Base-by-base conservation (phyloP, 2,329 filamentous ascomycete species). In the Aureobasidium sp. region DNA sequence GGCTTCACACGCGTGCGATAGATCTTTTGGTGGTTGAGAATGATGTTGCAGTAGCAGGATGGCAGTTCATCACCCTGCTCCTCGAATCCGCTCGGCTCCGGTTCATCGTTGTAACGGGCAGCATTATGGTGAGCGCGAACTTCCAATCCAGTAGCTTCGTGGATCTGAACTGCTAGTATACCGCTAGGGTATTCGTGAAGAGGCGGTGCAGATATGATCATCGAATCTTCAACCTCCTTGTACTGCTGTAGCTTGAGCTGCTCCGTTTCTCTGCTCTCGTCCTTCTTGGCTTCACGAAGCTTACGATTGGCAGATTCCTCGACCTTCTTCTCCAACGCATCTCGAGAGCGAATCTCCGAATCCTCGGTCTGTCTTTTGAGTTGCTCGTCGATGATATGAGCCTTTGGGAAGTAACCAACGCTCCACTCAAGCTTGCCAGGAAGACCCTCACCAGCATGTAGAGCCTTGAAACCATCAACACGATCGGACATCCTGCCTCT, bases 1-100 rank as follows among this genome's bases (percentile, higher is more conserved):
- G 88, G 88, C 73, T 91, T 91, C 0, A 88, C 89, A 16, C 88
- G 78, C 2, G 88, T 89, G 67, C 82, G 85, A 75, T 86, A 91
- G 13, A 82, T 74, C 62, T 82, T 90, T 65, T 82, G 81, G 68
- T 91, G 87, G 69, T 91, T 90, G 66, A 91, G 73, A 47, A 90
- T 87, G 66, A 91, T 82, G 36, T 81, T 89, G 70, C 86, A 89
- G 70, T 90, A 91, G 30, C 85, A 79, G 51, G 85, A 87, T 0
- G 88, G 88, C 42, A 90, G 75, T 48, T 85, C 81, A 5, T 87
- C 84, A 16, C 81, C 77, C 64, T 82, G 78, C 68, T 87, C 87
- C 10, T 82, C 77, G 67, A 82, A 79, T 63, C 86, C 84, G 61
- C 82, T 82, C 16, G 79, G 78, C 7, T 76, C 76, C 2, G 81